Evolutionary conservation across 345 rosid species (phyloP).

Genomic region (Cardamine chenopodiifolia): DNA sequence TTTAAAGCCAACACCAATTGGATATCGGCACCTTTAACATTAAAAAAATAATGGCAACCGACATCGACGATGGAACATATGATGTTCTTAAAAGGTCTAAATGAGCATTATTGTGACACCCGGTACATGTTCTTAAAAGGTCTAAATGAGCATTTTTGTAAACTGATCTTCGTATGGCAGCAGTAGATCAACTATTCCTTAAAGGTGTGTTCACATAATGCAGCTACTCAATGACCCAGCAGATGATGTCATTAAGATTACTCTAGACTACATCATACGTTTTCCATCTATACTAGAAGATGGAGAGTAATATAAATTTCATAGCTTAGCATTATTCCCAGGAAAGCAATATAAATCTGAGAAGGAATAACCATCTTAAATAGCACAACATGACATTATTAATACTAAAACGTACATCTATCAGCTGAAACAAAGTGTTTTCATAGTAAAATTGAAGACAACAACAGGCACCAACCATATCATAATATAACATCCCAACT

Average conservation of each 20-base stretch:
- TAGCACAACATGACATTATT: too few species aligned
- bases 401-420: too few species aligned
- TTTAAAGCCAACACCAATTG: constrained; percentile 91
- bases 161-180: constrained; percentile 39
- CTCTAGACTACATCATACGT: background rate
- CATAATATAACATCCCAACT: constrained; percentile 6
- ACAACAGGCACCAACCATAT: background rate
- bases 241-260: background rate
- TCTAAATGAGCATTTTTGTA: constrained; percentile 46
- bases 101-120: constrained; percentile 44
- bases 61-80: constrained; percentile 62
- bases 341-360: background rate
- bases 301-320: background rate
- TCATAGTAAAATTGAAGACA: background rate
- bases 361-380: too few species aligned
- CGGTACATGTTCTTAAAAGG: constrained; percentile 39
- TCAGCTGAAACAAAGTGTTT: constrained; percentile 3
- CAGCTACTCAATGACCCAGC: background rate
- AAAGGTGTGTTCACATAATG: constrained; percentile 28
- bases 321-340: background rate
- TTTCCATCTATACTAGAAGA: constrained; percentile 1
- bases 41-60: constrained; percentile 80
- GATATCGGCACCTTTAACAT: constrained; percentile 82
- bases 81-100: constrained; percentile 54
- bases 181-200: constrained; percentile 25